phyloP scores from a whole-genome alignment of 805 yeast species.

The Ogataea zsoltii region DNA sequence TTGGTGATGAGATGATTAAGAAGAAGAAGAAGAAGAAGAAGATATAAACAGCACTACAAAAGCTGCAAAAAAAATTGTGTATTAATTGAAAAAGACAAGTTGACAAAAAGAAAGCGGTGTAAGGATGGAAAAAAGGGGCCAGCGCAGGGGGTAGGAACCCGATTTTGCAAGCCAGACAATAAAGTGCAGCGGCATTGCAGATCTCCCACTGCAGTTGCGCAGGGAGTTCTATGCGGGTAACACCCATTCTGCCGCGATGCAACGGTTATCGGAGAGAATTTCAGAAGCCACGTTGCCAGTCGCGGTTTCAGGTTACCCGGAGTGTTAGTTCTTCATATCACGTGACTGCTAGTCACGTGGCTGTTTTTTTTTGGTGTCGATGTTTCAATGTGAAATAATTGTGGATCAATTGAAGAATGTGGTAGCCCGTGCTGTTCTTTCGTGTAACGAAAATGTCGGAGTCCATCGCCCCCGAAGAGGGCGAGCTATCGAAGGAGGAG shows the following conservation, averaged over 20 bases:
- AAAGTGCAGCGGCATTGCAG: too few relatives aligned
- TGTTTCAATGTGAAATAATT: too few relatives aligned
- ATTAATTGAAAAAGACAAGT: conserved; percentile 2
- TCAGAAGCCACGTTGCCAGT: not conserved
- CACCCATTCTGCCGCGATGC: not conserved
- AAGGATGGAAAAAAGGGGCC: not conserved
- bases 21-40: not conserved
- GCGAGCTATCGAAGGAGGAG: conserved; percentile 34
- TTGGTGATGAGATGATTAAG: not conserved
- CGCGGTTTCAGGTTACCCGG: not conserved
- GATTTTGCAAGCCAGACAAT: too few relatives aligned
- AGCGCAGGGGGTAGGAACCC: not conserved
- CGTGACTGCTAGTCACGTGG: not conserved
- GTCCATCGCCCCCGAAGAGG: conserved; percentile 10
- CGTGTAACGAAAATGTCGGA: conserved; percentile 11
- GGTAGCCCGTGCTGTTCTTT: too few relatives aligned
- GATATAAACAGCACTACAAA: conserved; percentile 1
- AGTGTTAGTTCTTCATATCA: not conserved
- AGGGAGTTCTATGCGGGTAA: not conserved
- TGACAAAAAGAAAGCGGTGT: conserved; percentile 1
- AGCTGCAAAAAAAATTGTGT: not conserved
- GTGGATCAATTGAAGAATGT: too few relatives aligned
- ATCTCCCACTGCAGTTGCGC: not conserved
- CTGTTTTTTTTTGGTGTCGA: not conserved
- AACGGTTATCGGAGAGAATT: not conserved